Percentiles rank a stretch among this genome's conserved stretches.
Evolutionary conservation across 2,329 filamentous ascomycete species (phyloP).

Genomic region (Sporothrix brasiliensis): DNA sequence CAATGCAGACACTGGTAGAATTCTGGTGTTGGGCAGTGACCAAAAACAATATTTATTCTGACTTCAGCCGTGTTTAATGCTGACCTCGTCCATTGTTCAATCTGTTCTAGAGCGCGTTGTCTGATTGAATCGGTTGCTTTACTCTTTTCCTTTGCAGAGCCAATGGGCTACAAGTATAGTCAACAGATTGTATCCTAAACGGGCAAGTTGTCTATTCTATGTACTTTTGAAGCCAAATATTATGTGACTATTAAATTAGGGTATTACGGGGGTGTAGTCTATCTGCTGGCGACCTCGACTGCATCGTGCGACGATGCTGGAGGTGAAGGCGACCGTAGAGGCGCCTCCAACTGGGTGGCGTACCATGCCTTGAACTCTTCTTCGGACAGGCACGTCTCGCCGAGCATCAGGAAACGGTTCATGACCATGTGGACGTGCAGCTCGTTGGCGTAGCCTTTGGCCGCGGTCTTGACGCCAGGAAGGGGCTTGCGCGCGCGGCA

Average conservation of each 20-base stretch:
- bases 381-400: constrained; percentile 25
- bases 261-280: not conserved
- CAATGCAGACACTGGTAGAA: too few species aligned
- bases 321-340: not conserved
- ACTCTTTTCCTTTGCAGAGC: too few species aligned
- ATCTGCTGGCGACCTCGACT: not conserved
- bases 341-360: constrained; percentile 37
- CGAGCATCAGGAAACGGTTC: constrained; percentile 26
- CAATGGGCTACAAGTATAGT: not conserved
- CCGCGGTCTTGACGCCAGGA: not conserved
- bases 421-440: constrained; percentile 30
- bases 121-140: too few species aligned
- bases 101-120: too few species aligned
- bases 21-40: too few species aligned
- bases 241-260: not conserved
- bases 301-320: not conserved
- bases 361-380: constrained; percentile 20
- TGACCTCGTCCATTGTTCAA: too few species aligned
- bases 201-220: constrained; percentile 16
- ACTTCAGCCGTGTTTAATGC: too few species aligned
- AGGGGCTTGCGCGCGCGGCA: not conserved
- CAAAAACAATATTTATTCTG: too few species aligned
- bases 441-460: constrained; percentile 19
- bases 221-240: not conserved
- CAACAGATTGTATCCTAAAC: not conserved